Conservation (phyloP, 805 yeast species). For the Candida xyloterini region DNA sequence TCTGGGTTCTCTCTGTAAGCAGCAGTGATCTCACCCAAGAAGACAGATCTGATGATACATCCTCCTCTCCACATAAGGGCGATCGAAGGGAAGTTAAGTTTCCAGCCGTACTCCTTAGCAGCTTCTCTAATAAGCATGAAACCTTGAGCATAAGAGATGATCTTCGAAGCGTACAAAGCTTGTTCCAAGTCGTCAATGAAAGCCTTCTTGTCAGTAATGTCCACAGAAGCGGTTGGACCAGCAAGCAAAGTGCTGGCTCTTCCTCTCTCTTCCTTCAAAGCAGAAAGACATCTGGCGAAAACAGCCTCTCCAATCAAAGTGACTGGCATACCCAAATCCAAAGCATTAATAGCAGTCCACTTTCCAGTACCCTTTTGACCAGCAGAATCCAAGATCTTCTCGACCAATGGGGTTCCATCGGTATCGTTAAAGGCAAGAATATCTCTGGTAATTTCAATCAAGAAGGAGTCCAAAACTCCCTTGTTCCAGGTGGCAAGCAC, state of each 20-base stretch:
- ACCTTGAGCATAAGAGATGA: constrained; percentile 98
- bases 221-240: constrained; percentile 72
- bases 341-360: constrained; percentile 98
- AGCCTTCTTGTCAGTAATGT: constrained; percentile 70
- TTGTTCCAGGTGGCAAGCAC: constrained; percentile 92
- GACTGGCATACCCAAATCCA: constrained; percentile 97
- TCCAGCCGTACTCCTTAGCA: constrained; percentile 95
- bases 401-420: constrained; percentile 90
- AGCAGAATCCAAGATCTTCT: constrained; percentile 94
- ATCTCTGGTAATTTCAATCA: constrained; percentile 95
- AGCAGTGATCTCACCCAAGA: constrained; percentile 93
- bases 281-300: constrained; percentile 92
- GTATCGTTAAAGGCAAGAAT: constrained; percentile 84
- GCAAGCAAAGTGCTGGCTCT: constrained; percentile 74
- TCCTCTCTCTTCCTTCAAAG: constrained; percentile 87
- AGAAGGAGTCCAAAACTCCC: constrained; percentile 96
- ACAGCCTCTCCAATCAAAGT: constrained; percentile 99
- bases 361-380: constrained; percentile 99
- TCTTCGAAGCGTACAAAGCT: constrained; percentile 97
- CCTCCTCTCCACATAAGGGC: constrained; percentile 99
- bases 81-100: constrained; percentile 95
- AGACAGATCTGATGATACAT: constrained; percentile 97
- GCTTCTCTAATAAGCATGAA: constrained; percentile 99
- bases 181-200: constrained; percentile 94
- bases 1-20: constrained; percentile 94